Evolutionary conservation across 2,329 filamentous ascomycete species (phyloP).

Genomic region (Fusarium xylarioides): DNA sequence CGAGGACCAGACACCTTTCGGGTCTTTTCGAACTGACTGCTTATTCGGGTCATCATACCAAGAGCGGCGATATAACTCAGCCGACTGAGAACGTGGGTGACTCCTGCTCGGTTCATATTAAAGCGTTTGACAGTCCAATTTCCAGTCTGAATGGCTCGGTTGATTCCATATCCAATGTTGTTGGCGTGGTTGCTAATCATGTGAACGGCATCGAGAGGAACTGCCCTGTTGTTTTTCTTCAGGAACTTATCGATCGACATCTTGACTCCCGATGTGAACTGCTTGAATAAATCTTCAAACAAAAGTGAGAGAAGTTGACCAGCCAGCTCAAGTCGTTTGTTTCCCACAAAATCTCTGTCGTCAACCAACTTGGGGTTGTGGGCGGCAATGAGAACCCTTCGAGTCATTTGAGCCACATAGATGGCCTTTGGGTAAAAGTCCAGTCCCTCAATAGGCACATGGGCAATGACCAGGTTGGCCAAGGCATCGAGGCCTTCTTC

Average conservation of each 20-base stretch:
- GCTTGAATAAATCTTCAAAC: constrained; percentile 98
- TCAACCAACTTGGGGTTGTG: constrained; percentile 91
- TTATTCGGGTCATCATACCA: constrained; percentile 99
- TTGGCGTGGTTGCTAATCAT: constrained; percentile 86
- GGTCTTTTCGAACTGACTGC: constrained; percentile 98
- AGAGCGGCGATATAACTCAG: constrained; percentile 96
- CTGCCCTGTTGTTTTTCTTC: constrained; percentile 90
- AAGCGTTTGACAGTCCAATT: constrained; percentile 99
- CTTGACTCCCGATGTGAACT: constrained; percentile 88
- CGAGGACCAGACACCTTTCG: constrained; percentile 95
- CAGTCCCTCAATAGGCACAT: constrained; percentile 88
- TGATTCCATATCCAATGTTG: constrained; percentile 91
- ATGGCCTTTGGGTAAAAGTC: constrained; percentile 98
- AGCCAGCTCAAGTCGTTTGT: constrained; percentile 94
- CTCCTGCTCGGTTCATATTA: constrained; percentile 96
- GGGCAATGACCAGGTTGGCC: constrained; percentile 91
- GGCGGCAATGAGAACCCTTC: constrained; percentile 93
- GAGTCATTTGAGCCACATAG: constrained; percentile 96
- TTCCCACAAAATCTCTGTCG: constrained; percentile 96
- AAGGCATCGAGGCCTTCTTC: constrained; percentile 94
- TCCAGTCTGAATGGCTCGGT: constrained; percentile 94
- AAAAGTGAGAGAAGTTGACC: constrained; percentile 92
- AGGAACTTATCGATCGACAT: constrained; percentile 94
- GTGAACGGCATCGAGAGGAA: constrained; percentile 85
- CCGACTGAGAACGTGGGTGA: constrained; percentile 94